Evolutionary conservation across 345 rosid genomes (phyloP), one percentile per base, ranked within the genome.

Genomic region (Acer negundo): DNA sequence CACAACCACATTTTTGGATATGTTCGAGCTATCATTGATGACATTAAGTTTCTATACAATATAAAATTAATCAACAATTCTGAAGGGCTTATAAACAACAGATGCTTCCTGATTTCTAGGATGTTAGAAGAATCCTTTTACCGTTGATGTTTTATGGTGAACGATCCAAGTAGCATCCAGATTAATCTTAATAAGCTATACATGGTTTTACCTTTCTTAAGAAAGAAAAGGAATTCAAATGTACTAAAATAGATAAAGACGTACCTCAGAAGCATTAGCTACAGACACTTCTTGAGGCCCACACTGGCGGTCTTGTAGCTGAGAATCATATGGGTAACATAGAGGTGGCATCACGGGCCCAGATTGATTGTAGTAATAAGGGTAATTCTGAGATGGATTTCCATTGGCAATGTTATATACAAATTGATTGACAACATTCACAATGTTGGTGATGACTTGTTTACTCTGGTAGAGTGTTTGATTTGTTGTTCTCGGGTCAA

Each of bases 331-430:
- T 7, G 98, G 97, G 80, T 79, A 88, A 88, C 99, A 96, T 49
- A 96, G 85, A 59, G 98, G 93, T 67, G 97, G 98, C 92, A 96
- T 87, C 9, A 84, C 74, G 75, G 97, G 97, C 31, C 99, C 99
- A 61, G 94, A 88, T 65, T 92, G 99, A 75, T 96, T 94, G 84
- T 90, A 92, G 63, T 92, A 91, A 23, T 72, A 79, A 20, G 67
- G 78, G 67, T 87, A 87, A 11, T 79, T 82, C 58, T 61, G 84
- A 70, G 95, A 85, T 68, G 97, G 98, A 83, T 96, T 84, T 72
- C 89, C 84, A 75, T 94, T 86, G 78, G 99, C 97, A 67, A 86
- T 86, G 44, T 92, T 86, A 77, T 92, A 96, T 69, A 96, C 84
- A 66, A 87, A 94, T 10, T 86, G 91, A 77, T 96, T 96, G 82